Conservation (phyloP, 495 filamentous ascomycete genomes). For the Penicillium argentinense region DNA sequence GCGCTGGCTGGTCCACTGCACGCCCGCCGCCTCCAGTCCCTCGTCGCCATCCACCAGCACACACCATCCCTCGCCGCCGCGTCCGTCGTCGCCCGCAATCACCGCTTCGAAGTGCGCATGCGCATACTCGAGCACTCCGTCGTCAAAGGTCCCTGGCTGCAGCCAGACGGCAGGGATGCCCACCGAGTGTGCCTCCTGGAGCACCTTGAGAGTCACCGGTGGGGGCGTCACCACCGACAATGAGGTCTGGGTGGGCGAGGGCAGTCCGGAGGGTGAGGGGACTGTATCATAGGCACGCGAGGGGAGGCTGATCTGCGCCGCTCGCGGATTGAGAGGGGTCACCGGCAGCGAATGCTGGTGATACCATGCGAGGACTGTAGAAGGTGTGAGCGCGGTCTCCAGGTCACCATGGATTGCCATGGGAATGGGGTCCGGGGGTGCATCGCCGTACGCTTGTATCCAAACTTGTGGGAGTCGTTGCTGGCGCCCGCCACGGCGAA, state of each 20-base stretch:
- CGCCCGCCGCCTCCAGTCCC: conserved; percentile 61
- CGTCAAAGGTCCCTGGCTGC: conserved; percentile 86
- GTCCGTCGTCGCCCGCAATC: conserved; percentile 67
- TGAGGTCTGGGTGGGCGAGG: conserved; percentile 67
- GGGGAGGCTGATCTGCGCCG: conserved; percentile 56
- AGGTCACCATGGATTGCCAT: conserved; percentile 9
- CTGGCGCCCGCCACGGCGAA: conserved; percentile 93
- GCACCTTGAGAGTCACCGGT: conserved; percentile 60
- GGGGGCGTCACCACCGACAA: conserved; percentile 85
- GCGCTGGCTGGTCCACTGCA: conserved; percentile 45
- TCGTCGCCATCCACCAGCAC: conserved; percentile 86
- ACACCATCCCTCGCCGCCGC: conserved; percentile 79
- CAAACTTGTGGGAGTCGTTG: conserved; percentile 79
- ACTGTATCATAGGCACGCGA: conserved; percentile 60
- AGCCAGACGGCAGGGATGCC: conserved; percentile 85
- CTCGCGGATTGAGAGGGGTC: conserved; percentile 78
- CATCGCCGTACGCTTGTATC: conserved; percentile 73
- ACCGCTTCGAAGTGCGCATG: conserved; percentile 63
- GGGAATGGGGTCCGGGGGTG: too few species aligned
- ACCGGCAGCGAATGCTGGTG: conserved; percentile 70
- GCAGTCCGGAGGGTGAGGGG: conserved; percentile 61
- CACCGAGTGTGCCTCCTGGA: conserved; percentile 76
- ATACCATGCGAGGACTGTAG: conserved; percentile 88
- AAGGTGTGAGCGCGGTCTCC: not conserved
- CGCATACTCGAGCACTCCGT: conserved; percentile 68